A percentile compares a stretch with the other conserved stretches of the same genome.
Conservation (phyloP, 768 basidiomycete genomes). For the Dictyophora rubrovolvata region DNA sequence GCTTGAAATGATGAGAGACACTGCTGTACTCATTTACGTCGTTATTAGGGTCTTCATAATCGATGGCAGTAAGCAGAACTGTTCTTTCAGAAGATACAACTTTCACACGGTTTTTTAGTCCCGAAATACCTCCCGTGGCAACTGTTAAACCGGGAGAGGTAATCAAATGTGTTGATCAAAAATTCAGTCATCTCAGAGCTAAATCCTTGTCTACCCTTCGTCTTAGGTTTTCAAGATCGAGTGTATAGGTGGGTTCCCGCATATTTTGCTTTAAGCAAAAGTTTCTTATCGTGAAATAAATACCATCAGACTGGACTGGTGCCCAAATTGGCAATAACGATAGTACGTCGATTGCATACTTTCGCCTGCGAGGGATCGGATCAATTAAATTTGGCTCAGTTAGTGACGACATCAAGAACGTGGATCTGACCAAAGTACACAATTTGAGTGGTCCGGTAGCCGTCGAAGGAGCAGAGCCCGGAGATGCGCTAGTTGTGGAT, state of each 20-base stretch:
- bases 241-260: constrained; percentile 42
- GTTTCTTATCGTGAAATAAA: not conserved
- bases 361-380: not conserved
- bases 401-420: constrained; percentile 57
- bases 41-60: constrained; percentile 49
- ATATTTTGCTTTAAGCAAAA: not conserved
- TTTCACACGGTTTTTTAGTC: constrained; percentile 25
- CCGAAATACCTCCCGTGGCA: constrained; percentile 51
- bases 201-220: not conserved
- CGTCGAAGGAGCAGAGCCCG: constrained; percentile 67
- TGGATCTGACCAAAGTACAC: constrained; percentile 58
- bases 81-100: not conserved
- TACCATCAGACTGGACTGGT: constrained; percentile 57
- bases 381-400: constrained; percentile 22
- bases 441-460: constrained; percentile 70
- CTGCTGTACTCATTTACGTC: not conserved
- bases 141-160: constrained; percentile 57
- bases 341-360: constrained; percentile 34
- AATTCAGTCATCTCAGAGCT: not conserved
- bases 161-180: constrained; percentile 3
- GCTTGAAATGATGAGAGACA: not conserved
- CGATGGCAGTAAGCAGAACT: constrained; percentile 55
- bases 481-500: constrained; percentile 71
- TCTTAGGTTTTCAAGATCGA: constrained; percentile 57
- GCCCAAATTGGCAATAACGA: constrained; percentile 73